A percentile compares a stretch with the other conserved stretches of the same genome.
phyloP scores from a whole-genome alignment of 169 alveolate species.

The Cytauxzoon felis region DNA sequence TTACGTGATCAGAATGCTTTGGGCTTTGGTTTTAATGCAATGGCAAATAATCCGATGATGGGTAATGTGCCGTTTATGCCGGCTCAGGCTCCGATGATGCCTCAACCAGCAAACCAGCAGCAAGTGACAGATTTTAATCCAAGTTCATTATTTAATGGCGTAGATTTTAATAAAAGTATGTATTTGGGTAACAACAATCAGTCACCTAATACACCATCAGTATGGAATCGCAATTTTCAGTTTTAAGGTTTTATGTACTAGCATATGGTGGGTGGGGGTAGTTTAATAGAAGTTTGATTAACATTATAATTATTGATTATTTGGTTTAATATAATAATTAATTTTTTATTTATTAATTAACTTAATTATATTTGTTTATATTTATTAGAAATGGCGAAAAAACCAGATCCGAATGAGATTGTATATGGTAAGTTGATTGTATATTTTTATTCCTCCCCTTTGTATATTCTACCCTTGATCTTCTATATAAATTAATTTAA shows the following conservation, averaged over 20 bases:
- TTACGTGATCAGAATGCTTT: slow-evolving; percentile 13
- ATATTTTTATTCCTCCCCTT: background rate
- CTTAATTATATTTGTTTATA: background rate
- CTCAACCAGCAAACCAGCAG: slow-evolving; percentile 6
- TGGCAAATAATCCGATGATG: background rate
- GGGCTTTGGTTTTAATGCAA: background rate
- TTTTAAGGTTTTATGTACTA: slow-evolving; percentile 4
- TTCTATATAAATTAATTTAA: background rate
- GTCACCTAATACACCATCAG: slow-evolving; percentile 36
- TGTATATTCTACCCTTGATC: background rate
- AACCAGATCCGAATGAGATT: slow-evolving; percentile 77
- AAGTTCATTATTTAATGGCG: slow-evolving; percentile 44
- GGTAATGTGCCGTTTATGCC: slow-evolving; percentile 24
- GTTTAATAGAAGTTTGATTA: background rate
- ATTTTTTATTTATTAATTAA: background rate
- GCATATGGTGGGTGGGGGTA: slow-evolving; percentile 6
- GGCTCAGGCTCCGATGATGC: background rate
- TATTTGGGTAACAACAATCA: background rate
- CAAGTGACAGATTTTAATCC: slow-evolving; percentile 55
- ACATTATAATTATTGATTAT: background rate
- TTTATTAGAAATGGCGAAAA: slow-evolving; percentile 66
- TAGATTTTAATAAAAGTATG: slow-evolving; percentile 30
- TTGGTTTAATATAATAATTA: background rate
- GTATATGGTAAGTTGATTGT: slow-evolving; percentile 73
- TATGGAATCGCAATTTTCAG: slow-evolving; percentile 52